Evolutionary conservation across 2,329 filamentous ascomycete species (phyloP), one percentile per base, ranked within the genome.

Genomic region (Fusarium sulawesiense): DNA sequence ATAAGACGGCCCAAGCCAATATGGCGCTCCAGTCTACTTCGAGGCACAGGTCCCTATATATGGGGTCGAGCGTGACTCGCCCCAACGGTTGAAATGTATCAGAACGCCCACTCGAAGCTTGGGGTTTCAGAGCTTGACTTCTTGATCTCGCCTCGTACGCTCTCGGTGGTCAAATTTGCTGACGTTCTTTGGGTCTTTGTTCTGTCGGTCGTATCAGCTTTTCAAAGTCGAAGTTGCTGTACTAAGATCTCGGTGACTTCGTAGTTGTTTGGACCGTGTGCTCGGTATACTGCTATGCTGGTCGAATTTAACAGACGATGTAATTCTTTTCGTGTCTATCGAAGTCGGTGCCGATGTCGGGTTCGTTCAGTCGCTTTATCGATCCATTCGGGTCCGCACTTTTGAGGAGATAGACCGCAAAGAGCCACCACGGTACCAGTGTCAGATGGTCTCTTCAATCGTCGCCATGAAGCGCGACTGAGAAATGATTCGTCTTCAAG

Each of bases 201-300:
- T 79, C 81, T 1, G 74, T 81, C 7, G 82, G 82, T 3, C 80
- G 80, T 30, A 74, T 83, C 7, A 83, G 79, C 70, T 83, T 81
- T 60, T 81, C 0, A 82, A 81, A 0, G 81, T 83, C 30, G 79
- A 81, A 32, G 77, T 80, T 4, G 80, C 83, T 3, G 75, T 83
- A 4, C 69, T 83, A 8, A 73, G 78, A 80, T 34, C 76, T 83
- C 0, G 81, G 81, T 18, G 81, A 81, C 0, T 82, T 83, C 23
- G 75, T 83, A 4, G 79, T 80, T 1, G 79, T 80, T 27, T 80
- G 77, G 21, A 78, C 79, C 0, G 76, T 83, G 7, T 76, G 77
- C 7, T 76, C 77, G 14, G 78, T 78, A 1, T 80, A 83, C 32
- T 37, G 16, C 71, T 83, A 70, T 83, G 80, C 80, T 25, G 82